Base-by-base conservation (phyloP, 768 basidiomycete genomes). In the Trametes villosa region DNA sequence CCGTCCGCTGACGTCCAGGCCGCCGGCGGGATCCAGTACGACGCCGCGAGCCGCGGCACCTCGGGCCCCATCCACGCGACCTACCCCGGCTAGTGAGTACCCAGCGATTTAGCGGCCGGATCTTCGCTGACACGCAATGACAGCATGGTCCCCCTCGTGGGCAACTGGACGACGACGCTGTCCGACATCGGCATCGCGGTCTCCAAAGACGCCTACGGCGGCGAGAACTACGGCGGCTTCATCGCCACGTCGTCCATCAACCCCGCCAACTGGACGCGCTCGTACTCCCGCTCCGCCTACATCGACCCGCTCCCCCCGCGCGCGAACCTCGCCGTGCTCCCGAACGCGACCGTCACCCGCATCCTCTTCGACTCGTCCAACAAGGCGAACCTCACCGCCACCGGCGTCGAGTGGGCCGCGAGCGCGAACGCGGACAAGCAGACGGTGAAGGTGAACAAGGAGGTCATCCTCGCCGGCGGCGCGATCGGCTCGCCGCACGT, bases 281-380 rank as follows among this genome's bases (percentile, higher is more conserved):
- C 83, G 1, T 88, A 88, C 73, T 78, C 86, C n/a, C 79, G 83
- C 59, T 80, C 85, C 0, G 82, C 78, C 3, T 88, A 88, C 76
- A 84, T 87, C 70, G 88, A 89, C 71, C 78, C 83, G 4, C 77
- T 88, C 1, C 83, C 86, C 0, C 80, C 84, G 22, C 82, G 87
- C 44, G 57, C 78, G 55, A 90, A 90, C 67, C 79, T 90, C 40
- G 81, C 84, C 66, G 81, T 91, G 60, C 76, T 90, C 24, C 75
- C 83, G 9, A 82, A 83, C 54, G 77, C 81, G 15, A 86, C 84
- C 8, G 88, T 87, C 54, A 83, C 87, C 2, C 77, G 81, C 24
- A 73, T 86, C 40, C 61, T 82, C 26, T 83, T 85, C 62, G 68
- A 66, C 52, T 56, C 64, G 29, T 62, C 68, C 13, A 61, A 70